Evolutionary conservation across 73 alveolate species (phyloP).

Genomic region (Blepharisma japonicum): DNA sequence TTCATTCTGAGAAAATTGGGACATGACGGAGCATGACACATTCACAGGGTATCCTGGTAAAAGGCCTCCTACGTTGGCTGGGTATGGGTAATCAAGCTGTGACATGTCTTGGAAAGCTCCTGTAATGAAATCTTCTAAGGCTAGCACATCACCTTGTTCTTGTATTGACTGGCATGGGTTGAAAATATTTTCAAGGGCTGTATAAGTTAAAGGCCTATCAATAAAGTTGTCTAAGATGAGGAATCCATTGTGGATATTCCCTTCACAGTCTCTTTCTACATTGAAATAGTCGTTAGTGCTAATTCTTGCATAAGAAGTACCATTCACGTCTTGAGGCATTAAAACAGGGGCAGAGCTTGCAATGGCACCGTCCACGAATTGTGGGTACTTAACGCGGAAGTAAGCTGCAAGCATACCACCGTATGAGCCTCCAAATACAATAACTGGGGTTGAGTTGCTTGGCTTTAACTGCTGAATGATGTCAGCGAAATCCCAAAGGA

Average conservation of each 20-base stretch:
- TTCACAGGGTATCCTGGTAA: conserved; percentile 7
- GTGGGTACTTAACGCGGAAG: conserved; percentile 58
- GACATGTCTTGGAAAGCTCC: neutral
- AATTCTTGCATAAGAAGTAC: neutral
- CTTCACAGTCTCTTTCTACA: neutral
- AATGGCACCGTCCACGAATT: conserved; percentile 55
- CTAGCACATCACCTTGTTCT: neutral
- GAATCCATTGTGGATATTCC: neutral
- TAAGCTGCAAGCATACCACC: conserved; percentile 76
- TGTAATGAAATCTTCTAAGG: conserved; percentile 1
- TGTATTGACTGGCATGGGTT: neutral
- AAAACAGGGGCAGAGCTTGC: conserved; percentile 78
- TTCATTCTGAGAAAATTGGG: neutral
- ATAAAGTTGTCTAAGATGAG: neutral
- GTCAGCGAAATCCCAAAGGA: conserved; percentile 63
- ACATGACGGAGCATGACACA: neutral
- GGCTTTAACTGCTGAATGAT: conserved; percentile 26
- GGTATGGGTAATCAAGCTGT: conserved; percentile 29
- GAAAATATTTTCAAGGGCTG: neutral
- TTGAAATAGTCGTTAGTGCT: neutral
- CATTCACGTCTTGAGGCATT: conserved; percentile 36
- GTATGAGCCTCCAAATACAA: conserved; percentile 72
- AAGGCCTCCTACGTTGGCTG: neutral
- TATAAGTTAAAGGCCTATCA: neutral
- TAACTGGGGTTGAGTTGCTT: conserved; percentile 23